Base-by-base conservation (phyloP, 345 rosid genomes). In the Noccaea bulbosa region DNA sequence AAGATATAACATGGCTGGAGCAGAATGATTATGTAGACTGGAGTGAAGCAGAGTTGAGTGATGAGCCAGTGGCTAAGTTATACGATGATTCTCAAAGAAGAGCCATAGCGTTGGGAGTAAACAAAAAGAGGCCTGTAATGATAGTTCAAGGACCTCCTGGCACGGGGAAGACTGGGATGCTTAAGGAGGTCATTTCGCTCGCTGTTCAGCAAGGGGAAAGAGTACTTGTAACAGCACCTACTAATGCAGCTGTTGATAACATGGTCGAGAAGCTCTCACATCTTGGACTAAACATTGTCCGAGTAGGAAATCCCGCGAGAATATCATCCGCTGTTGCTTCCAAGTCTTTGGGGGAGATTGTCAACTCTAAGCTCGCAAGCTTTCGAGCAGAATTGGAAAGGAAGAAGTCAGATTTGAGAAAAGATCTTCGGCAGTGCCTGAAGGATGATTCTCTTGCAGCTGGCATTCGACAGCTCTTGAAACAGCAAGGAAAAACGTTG, bases 91-190 rank as follows among this genome's bases (percentile, higher is more conserved):
- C 97, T 9, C 98, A 91, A 80, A 53, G 40, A 72, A 83, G 82
- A 71, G 88, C 94, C 58, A 78, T 89, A 48, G 83, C 87, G 67
- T 72, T 91, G 32, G 97, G 97, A 67, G 79, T 91, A 79, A 91
- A 91, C 82, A 87, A 86, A 82, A 89, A 88, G 69, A 79, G 87
- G 2, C 97, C 97, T 24, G 44, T 89, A 39, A 58, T 89, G 87
- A 74, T 87, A 79, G 81, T 93, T 62, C 94, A 91, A 80, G 98
- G 98, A 56, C 98, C 98, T 59, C 98, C 98, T 45, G 98, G 98
- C 60, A 87, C 97, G 11, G 97, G 98, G 45, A 93, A 93, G 86
- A 86, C 98, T 41, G 88, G 86, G 76, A 74, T 93, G 85, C 97
- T 93, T 27, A 91, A 82, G 70, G 98, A 93, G 79, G 77, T 89